These are phyloP conservation scores for Acacia confusa DNA, from an alignment of 306 rosid genomes.

Conservation along the genomic window DNA sequence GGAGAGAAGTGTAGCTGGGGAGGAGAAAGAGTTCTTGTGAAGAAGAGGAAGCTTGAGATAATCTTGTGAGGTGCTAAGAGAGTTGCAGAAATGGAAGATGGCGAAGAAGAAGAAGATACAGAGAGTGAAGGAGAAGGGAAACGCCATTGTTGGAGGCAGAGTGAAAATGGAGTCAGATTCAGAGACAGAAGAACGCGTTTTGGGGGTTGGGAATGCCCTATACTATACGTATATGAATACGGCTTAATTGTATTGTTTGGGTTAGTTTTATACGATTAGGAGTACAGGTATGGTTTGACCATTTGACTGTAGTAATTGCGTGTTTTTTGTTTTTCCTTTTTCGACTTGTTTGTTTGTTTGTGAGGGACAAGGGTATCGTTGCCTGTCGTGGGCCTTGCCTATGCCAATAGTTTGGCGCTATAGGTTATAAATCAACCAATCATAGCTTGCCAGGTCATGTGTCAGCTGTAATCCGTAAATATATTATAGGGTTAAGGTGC, in stretches of 20 bases:
- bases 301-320: not conserved
- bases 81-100: conserved; percentile 17
- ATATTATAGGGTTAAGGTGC: too few species aligned
- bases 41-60: conserved; percentile 56
- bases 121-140: not conserved
- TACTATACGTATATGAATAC: not conserved
- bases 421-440: not conserved
- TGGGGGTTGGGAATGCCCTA: not conserved
- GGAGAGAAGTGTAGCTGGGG: conserved; percentile 54
- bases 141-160: conserved; percentile 36
- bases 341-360: not conserved
- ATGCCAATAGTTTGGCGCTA: not conserved
- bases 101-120: conserved; percentile 17
- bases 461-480: not conserved
- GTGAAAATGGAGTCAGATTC: not conserved
- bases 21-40: conserved; percentile 34
- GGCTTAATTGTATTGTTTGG: not conserved
- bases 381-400: not conserved
- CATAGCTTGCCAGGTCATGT: not conserved
- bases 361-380: not conserved
- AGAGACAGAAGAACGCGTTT: conserved; percentile 8
- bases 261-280: not conserved
- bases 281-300: not conserved
- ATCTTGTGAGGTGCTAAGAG: not conserved
- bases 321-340: not conserved